A percentile compares a stretch with the other conserved stretches of the same genome.
Conservation (phyloP, 1,139 yeast species). For the Tardiomyces blankii region DNA sequence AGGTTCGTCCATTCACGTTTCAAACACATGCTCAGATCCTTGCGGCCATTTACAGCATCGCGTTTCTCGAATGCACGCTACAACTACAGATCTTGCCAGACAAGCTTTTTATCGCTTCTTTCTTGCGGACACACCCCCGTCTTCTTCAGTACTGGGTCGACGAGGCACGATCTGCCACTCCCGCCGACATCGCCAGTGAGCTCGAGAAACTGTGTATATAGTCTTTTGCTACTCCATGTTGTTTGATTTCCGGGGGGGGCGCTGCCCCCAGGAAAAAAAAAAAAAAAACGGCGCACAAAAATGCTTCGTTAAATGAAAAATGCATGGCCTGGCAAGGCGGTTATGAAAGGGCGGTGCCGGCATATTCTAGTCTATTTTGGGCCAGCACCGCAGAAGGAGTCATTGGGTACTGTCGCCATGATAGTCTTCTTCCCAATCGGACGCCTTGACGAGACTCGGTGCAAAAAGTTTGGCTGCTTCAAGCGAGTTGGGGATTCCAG, state of each 20-base stretch:
- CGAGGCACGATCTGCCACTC: no score
- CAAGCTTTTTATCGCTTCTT: background rate
- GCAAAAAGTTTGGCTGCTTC: constrained; percentile 16
- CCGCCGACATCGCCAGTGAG: no score
- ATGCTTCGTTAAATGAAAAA: no score
- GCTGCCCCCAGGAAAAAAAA: no score
- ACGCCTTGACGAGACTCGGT: constrained; percentile 9
- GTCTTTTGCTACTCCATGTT: no score
- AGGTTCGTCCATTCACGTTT: background rate
- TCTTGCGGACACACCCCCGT: background rate
- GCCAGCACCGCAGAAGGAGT: constrained; percentile 7
- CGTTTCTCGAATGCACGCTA: background rate
- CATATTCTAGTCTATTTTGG: background rate
- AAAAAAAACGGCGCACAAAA: no score
- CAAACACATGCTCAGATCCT: background rate
- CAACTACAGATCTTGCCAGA: background rate
- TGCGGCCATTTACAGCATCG: background rate
- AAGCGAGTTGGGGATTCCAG: constrained; percentile 13
- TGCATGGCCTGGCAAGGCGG: no score
- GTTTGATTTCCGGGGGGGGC: no score
- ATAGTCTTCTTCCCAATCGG: constrained; percentile 22
- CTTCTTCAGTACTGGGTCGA: background rate
- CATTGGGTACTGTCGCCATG: constrained; percentile 4
- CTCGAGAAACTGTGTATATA: no score
- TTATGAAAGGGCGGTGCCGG: no score